Base-by-base conservation (phyloP, 192 early-diverging fungal species). In the Haplosporangium gracile region DNA sequence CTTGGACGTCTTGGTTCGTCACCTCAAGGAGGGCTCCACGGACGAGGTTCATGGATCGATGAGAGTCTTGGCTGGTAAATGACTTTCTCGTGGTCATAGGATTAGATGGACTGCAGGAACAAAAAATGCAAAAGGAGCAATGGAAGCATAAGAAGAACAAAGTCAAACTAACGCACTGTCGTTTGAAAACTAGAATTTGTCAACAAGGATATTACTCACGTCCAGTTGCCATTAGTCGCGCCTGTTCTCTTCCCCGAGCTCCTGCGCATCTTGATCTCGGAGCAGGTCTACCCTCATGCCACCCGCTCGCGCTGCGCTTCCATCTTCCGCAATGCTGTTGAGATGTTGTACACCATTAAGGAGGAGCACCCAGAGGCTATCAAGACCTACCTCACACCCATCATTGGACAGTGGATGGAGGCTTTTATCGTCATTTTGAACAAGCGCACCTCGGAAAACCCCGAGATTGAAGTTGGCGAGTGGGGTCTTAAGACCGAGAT, bases 11-110 rank as follows among this genome's bases (percentile, higher is more conserved):
- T 90, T 98, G 39, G 88, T 97, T 24, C 89, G 88, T 16, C 89
- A 92, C 74, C 88, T 97, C 72, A 93, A 92, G 68, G 87, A 90
- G 39, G 93, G 92, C 68, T 89, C 89, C 29, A 76, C 94, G 5
- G 90, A 96, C 42, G 93, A 95, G 73, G 94, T 97, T 26, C 97
- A 97, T 82, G 95, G 97, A 68, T 93, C 97, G 20, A 95, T 99
- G 94, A 92, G 94, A 71, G 97, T 98, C 8, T 87, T 97, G 32
- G 85, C 91, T 51, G 89, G 89, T 90, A 88, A n/a, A 15, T 68
- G 26, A 11, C 15, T 16, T 40, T 49, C 3, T 26, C 32, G 9
- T 72, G 26, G 4, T 51, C 4, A 40, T n/a, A 29, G 8, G 72
- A 65, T 32, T 29, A 4, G 26, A 57, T 63, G 57, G 9, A n/a